These are phyloP conservation scores for Colletotrichum sp. DNA, from an alignment of 2,329 filamentous ascomycete species.

Conservation along the genomic window DNA sequence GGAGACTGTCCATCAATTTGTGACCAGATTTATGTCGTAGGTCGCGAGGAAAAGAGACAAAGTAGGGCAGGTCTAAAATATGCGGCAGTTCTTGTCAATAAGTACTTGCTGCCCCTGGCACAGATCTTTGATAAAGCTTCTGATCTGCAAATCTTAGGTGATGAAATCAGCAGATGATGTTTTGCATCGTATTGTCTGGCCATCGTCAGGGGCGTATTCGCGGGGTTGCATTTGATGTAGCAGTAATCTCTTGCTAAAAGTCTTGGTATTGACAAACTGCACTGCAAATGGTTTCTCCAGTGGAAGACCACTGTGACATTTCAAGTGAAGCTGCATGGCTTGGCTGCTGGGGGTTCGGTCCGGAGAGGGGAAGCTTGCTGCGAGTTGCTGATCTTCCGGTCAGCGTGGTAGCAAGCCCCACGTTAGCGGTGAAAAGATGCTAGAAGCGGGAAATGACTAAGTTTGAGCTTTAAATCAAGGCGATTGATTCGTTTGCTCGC, in stretches of 20 bases:
- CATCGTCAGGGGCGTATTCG: background rate
- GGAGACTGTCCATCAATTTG: accelerated
- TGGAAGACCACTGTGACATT: background rate
- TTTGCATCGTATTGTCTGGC: background rate
- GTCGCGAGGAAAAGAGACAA: background rate
- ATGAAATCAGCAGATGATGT: background rate
- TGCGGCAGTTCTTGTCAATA: background rate
- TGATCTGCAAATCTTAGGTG: background rate
- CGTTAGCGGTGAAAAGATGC: background rate
- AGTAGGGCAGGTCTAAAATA: background rate
- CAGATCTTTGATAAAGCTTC: background rate
- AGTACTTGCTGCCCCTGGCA: background rate
- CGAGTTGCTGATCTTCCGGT: background rate
- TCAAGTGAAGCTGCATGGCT: background rate
- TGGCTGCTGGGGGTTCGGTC: background rate
- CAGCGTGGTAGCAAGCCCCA: background rate
- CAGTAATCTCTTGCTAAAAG: background rate
- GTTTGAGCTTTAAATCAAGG: background rate
- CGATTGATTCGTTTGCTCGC: background rate
- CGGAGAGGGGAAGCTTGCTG: background rate
- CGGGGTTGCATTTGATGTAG: background rate
- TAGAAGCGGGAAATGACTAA: background rate
- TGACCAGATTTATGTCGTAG: background rate
- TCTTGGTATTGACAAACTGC: background rate
- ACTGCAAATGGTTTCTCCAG: background rate